A percentile compares a stretch with the other conserved stretches of the same genome.
Evolutionary conservation across 1,139 yeast species (phyloP).

Genomic region (Martiniozyma asiatica): DNA sequence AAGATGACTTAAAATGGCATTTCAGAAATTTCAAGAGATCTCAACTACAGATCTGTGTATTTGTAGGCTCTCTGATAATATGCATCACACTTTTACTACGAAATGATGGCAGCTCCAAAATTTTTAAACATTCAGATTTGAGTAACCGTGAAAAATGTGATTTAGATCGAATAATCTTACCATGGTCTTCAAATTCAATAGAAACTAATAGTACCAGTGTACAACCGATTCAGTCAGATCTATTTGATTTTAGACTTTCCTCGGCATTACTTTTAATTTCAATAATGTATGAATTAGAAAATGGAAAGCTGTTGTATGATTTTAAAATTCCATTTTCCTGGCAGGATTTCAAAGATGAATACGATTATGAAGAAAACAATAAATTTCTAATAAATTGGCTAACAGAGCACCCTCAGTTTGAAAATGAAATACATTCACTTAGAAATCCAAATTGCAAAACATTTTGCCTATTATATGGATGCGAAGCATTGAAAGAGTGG

Average conservation of each 20-base stretch:
- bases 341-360: slow-evolving; percentile 21
- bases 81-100: background rate
- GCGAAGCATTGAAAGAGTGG: slow-evolving; percentile 10
- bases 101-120: background rate
- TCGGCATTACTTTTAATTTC: slow-evolving; percentile 16
- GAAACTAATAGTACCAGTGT: slow-evolving; percentile 7
- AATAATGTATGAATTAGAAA: slow-evolving; percentile 12
- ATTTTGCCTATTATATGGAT: slow-evolving; percentile 14
- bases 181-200: too few relatives aligned
- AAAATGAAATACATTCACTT: slow-evolving; percentile 19
- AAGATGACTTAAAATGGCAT: slow-evolving; percentile 3
- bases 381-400: too few relatives aligned
- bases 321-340: slow-evolving; percentile 19
- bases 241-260: slow-evolving; percentile 20
- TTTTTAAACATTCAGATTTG: background rate
- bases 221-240: slow-evolving; percentile 2
- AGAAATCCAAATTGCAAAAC: slow-evolving; percentile 11
- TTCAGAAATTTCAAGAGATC: background rate
- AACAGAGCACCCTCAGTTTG: slow-evolving; percentile 21
- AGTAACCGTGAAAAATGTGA: slow-evolving; percentile 1
- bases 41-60: background rate
- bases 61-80: background rate
- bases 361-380: too few relatives aligned
- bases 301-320: slow-evolving; percentile 11
- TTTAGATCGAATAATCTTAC: slow-evolving; percentile 1